Conservation (phyloP, 352 stramenopile species). For the Phytophthora sansomeana region DNA sequence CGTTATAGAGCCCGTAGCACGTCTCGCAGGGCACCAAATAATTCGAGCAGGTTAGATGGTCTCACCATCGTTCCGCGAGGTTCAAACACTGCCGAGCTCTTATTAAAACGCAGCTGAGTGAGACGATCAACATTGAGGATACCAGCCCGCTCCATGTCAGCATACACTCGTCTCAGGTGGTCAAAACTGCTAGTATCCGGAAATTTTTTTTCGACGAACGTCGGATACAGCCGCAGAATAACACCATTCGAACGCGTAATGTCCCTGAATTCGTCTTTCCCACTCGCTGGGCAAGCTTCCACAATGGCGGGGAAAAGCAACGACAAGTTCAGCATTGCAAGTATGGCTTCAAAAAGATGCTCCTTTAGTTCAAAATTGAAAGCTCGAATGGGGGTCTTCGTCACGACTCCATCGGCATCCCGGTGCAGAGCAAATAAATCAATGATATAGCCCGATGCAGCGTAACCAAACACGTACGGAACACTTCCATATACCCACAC, state of each 20-base stretch:
- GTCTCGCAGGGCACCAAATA: conserved; percentile 21
- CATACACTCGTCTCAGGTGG: conserved; percentile 13
- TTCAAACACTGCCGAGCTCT: conserved; percentile 11
- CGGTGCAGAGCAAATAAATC: conserved; percentile 17
- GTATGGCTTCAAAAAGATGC: conserved; percentile 17
- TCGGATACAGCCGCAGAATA: conserved; percentile 15
- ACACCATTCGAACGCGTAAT: conserved; percentile 13
- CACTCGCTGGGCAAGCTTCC: conserved; percentile 12
- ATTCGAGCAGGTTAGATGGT: conserved; percentile 13
- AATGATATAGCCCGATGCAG: conserved; percentile 18
- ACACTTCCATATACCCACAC: conserved; percentile 20
- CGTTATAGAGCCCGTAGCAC: conserved; percentile 25
- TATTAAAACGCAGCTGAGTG: not conserved
- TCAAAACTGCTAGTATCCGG: conserved; percentile 9
- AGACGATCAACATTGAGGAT: conserved; percentile 27
- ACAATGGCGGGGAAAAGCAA: conserved; percentile 28
- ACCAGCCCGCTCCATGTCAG: conserved; percentile 8
- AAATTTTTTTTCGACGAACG: conserved; percentile 20
- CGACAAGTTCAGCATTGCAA: conserved; percentile 28
- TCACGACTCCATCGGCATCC: conserved; percentile 4
- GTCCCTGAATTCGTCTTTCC: conserved; percentile 12
- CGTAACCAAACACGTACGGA: conserved; percentile 30
- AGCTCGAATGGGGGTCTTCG: conserved; percentile 5
- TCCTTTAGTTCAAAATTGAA: conserved; percentile 21
- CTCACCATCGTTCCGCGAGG: conserved; percentile 14